Base-by-base conservation (phyloP, 495 filamentous ascomycete species). In the Talaromyces ruber region DNA sequence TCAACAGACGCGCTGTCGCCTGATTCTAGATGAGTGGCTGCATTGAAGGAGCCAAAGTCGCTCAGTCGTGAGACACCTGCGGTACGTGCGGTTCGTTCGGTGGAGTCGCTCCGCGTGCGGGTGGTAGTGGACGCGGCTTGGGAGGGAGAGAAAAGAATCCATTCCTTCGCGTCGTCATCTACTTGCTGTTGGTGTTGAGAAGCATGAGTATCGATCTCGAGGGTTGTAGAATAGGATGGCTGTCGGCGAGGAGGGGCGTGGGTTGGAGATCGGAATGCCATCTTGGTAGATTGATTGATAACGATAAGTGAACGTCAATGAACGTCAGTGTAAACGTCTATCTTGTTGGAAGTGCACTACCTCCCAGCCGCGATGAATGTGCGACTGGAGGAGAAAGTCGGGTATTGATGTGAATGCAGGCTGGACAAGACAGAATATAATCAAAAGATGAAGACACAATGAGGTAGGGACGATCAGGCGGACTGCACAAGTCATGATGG, bases 81-180 rank as follows among this genome's bases (percentile, higher is more conserved):
- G 7, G 92, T 96, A 43, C 78, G 80, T 45, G 85, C 82, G 57
- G 89, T 90, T 62, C 81, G 83, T 37, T 86, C 86, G 12, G 89
- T 87, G 22, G 90, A 92, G 60, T 84, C 86, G 11, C 88, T 83
- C 67, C 88, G 86, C 0, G 87, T 89, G 18, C 82, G 82, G 39
- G 85, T 81, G 52, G 83, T 84, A 25, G 77, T 80, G 6, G 86
- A 84, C 39, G 84, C 76, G 22, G 86, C 84, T 34, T 70, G 73
- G 18, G 82, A 78, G 4, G 92, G 92, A 11, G 91, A 91, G 76
- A 98, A 98, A 65, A 98, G 84, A 51, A 98, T 86, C 95, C 94
- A 98, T 85, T 96, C 93, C 70, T 92, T 86, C 4, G 90, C 84
- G 57, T 96, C 89, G 67, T 88, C 84, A 14, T 59, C 32, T 9